Evolutionary conservation across 108 stramenopile genomes (phyloP), one percentile per base, ranked within the genome.

Genomic region (Bacterosira constricta): DNA sequence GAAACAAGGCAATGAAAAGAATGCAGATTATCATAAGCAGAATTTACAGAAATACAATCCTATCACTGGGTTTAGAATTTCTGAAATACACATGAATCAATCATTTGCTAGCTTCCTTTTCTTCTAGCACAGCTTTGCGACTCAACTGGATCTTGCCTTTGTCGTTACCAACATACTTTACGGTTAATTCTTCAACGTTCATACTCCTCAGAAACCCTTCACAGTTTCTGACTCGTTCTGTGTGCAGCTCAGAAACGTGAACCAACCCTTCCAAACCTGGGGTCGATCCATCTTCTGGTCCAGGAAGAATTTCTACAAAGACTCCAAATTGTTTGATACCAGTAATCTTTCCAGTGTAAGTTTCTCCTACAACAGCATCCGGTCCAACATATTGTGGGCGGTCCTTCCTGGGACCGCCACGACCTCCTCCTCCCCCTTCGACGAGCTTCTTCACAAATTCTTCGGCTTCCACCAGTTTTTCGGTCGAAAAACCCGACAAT

Each of bases 281-380:
- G 20, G 74, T 69, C 2, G 88, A 90, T 12, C 87, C 89, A 76
- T 92, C 91, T 52, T 92, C 91, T 10, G 91, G 82, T 29, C 88
- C 91, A 11, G 91, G 91, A 65, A 94, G 44, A 44, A 94, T 81
- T 61, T 90, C 90, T n/a, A 91, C 35, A 59, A 94, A 94, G 6
- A 90, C 90, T n/a, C 92, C 92, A 67, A 90, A 94, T 20, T 82
- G 66, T 58, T 94, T 88, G 44, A 94, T 79, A 5, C 90, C 90
- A 9, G 86, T 91, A 51, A 94, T 89, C 63, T 85, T 88, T 26
- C 88, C 90, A 11, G 44, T 90, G 79, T 94, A 94, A 3, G 57
- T 72, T 39, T 79, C 63, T 2, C 87, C 88, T 66, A 85, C 92
- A 15, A 84, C 92, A 30, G 92, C 88, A 7, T 80, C 86, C 12